A percentile compares a stretch with the other conserved stretches of the same genome.
phyloP scores from a whole-genome alignment of 2,329 filamentous ascomycete species.

The Cercospora sp. region DNA sequence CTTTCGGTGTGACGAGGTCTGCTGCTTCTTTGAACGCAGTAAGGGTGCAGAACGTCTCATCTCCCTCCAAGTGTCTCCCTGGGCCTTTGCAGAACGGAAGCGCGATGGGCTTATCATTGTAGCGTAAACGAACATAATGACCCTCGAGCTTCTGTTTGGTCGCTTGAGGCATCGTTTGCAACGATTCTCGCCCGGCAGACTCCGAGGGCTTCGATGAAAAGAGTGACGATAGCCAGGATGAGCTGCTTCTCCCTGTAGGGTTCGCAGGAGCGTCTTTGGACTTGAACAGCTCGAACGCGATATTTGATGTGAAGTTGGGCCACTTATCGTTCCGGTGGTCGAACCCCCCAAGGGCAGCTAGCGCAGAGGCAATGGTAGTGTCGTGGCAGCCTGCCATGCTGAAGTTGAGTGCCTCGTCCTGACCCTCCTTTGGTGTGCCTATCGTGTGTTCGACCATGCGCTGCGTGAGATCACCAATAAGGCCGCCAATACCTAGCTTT shows the following conservation, averaged over 20 bases:
- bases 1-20: conserved; percentile 80
- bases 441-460: conserved; percentile 49
- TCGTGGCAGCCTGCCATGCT: conserved; percentile 87
- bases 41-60: conserved; percentile 88
- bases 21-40: conserved; percentile 90
- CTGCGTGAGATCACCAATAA: conserved; percentile 77
- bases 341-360: conserved; percentile 79
- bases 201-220: conserved; percentile 27
- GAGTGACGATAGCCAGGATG: conserved; percentile 35
- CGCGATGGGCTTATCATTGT: conserved; percentile 81
- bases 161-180: conserved; percentile 55
- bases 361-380: conserved; percentile 79
- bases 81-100: conserved; percentile 76
- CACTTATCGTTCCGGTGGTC: conserved; percentile 64
- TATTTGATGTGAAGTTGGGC: conserved; percentile 91
- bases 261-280: conserved; percentile 43
- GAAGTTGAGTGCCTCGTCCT: conserved; percentile 63
- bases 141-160: conserved; percentile 65
- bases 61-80: conserved; percentile 82
- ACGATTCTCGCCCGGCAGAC: conserved; percentile 53
- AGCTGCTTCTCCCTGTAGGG: conserved; percentile 20
- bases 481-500: conserved; percentile 78
- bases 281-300: conserved; percentile 87
- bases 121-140: conserved; percentile 86
- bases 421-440: conserved; percentile 41